Conservation (phyloP, 768 basidiomycete genomes). For the Hygrocybe punicea region DNA sequence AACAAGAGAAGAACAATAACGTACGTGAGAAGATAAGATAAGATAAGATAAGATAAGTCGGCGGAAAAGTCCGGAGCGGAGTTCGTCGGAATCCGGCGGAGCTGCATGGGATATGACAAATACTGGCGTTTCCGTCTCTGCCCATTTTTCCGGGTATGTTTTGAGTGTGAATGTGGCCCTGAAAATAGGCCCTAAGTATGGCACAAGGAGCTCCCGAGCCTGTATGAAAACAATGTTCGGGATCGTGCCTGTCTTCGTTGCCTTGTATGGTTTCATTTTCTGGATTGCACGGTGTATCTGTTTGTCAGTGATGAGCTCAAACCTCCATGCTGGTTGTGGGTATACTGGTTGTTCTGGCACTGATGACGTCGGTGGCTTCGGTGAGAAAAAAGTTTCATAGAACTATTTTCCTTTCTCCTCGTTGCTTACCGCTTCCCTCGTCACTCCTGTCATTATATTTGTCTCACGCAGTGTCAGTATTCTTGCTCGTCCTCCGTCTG, state of each 20-base stretch:
- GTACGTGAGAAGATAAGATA: too few relatives aligned
- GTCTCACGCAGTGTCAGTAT: background rate
- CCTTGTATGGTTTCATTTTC: conserved; percentile 36
- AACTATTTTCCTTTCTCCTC: conserved; percentile 1
- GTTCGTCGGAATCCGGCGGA: too few relatives aligned
- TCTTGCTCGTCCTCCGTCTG: conserved; percentile 3
- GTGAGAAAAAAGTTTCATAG: conserved; percentile 29
- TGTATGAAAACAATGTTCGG: conserved; percentile 24
- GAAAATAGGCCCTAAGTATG: conserved; percentile 26
- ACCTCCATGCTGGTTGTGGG: conserved; percentile 21
- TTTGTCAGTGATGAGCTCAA: conserved; percentile 17
- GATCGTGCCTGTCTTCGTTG: too few relatives aligned
- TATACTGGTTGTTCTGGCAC: conserved; percentile 20
- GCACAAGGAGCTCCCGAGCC: conserved; percentile 20
- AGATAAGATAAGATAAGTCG: too few relatives aligned
- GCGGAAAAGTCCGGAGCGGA: too few relatives aligned
- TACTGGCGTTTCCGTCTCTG: conserved; percentile 24
- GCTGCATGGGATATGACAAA: too few relatives aligned
- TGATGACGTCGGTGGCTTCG: background rate
- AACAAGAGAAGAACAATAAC: too few relatives aligned
- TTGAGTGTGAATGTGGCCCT: too few relatives aligned
- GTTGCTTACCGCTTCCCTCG: conserved; percentile 5
- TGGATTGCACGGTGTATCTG: conserved; percentile 26
- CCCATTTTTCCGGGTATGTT: conserved; percentile 34
- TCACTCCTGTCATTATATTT: background rate